Base-by-base conservation (phyloP, 129 eudicot genomes). In the Saussurea involucrata region DNA sequence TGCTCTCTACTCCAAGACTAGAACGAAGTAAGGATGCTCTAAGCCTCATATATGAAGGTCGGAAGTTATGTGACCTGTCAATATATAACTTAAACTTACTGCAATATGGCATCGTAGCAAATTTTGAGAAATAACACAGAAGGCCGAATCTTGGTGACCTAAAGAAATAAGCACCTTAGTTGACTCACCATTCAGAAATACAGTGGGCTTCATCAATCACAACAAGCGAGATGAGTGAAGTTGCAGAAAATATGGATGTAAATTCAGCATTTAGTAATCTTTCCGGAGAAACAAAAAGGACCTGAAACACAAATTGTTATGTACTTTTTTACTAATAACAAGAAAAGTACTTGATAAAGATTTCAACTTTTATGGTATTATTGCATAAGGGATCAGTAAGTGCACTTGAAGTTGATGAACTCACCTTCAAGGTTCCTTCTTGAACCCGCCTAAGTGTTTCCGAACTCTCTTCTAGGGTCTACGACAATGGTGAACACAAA, bases 181-280 rank as follows among this genome's bases (percentile, higher is more conserved):
- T 44, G 46, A 83, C 95, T 87, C 86, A 92, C 97, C 99, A 95
- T 90, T 95, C 99, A 65, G 99, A 95, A 18, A 95, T 86, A 80
- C 98, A 95, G 78, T 95, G 99, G 44, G 99, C 99, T 85, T 95
- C 99, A 85, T 95, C 99, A 82, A 95, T 77, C 78, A 95, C 99
- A 66, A 90, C 88, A 49, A 92, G 94, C 6, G 99, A 95, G 63
- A 95, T 77, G 53, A 66, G 78, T 57, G 82, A 78, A 71, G 81
- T 69, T 76, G 83, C 60, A 68, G 92, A 85, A 85, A 92, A 86
- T 64, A 90, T 79, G 72, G 97, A 88, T 64, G 82, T 80, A 73
- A 95, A 95, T 82, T 92, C 96, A 53, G 87, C 81, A 87, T 87
- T 92, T 66, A 95, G 78, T 80, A 95, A 88, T 86, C 99, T 89